Base-by-base conservation (phyloP, 345 rosid species). In the Acer campestre region DNA sequence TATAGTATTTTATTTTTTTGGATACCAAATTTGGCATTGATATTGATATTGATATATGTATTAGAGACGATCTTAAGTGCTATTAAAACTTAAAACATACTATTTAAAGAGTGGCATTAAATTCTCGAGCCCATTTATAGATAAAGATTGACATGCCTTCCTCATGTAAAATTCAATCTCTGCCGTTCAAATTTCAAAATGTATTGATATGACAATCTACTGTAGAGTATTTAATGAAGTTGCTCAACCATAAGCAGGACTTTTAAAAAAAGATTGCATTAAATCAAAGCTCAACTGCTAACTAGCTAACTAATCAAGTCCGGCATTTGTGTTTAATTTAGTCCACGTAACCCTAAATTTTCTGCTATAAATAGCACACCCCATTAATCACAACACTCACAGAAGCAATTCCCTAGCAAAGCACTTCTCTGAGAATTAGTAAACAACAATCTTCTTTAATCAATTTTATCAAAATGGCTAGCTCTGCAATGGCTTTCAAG, bases 391-490 rank as follows among this genome's bases (percentile, higher is more conserved):
- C 10, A 56, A 31, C n/a, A 18, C 48, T 56, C 49, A 6, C 75
- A 18, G 10, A 56, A 35, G 38, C 38, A 35, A 35, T 35, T 35
- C 38, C 38, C 38, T 35, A 35, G 4, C 38, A 35, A 35, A 35
- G 8, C 14, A 29, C 13, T 71, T 55, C 25, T 25, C 12, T 23
- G 29, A 6, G 10, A 61, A 8, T 35, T 0, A 42, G 46, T 42
- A 7, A 42, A 42, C 6, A 3, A 10, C 71, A 13, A 64, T 68
- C 1, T 90, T 94, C 84, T 92, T 94, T 84, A 64, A 1, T 38
- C 92, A 94, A 3, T 13, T 90, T 10, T 20, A 16, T 71, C 63
- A 82, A 85, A 35, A 75, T 66, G 72, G 79, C 79, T 56, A 31
- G 27, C 42, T 56, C 23, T 22, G 6, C 38, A 35, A 35, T 67